Conservation (phyloP, 805 yeast genomes). For the Yarrowia sp. region DNA sequence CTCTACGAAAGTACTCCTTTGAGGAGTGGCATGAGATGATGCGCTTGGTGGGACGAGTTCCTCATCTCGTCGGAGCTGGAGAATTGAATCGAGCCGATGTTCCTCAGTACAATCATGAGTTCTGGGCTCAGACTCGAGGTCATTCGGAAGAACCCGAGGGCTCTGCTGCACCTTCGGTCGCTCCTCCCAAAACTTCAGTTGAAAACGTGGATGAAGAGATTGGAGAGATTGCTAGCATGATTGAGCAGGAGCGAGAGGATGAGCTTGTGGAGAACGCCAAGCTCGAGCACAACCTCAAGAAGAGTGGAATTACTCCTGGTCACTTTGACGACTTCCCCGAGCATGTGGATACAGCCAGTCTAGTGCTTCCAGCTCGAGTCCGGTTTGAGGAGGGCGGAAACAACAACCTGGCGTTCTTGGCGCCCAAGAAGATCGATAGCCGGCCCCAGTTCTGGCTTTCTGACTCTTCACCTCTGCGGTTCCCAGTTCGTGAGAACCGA, state of each 20-base stretch:
- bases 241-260: constrained; percentile 17
- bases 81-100: constrained; percentile 44
- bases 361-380: constrained; percentile 40
- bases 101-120: constrained; percentile 8
- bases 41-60: constrained; percentile 30
- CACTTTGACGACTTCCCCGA: constrained; percentile 9
- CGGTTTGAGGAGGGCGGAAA: constrained; percentile 52
- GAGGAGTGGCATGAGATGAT: constrained; percentile 52
- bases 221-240: constrained; percentile 13
- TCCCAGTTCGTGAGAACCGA: constrained; percentile 67
- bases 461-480: constrained; percentile 63
- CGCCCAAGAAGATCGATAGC: constrained; percentile 30
- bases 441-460: constrained; percentile 53
- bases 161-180: not conserved
- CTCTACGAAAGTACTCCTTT: constrained; percentile 46
- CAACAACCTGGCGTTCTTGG: constrained; percentile 33
- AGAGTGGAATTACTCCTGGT: not conserved
- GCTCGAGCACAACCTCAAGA: constrained; percentile 4
- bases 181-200: not conserved
- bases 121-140: constrained; percentile 19
- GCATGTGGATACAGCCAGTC: not conserved
- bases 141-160: not conserved
- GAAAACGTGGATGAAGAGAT: constrained; percentile 10
- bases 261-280: constrained; percentile 2
- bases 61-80: constrained; percentile 55